Conservation (phyloP, 345 rosid species). For the Gossypium thurberi region DNA sequence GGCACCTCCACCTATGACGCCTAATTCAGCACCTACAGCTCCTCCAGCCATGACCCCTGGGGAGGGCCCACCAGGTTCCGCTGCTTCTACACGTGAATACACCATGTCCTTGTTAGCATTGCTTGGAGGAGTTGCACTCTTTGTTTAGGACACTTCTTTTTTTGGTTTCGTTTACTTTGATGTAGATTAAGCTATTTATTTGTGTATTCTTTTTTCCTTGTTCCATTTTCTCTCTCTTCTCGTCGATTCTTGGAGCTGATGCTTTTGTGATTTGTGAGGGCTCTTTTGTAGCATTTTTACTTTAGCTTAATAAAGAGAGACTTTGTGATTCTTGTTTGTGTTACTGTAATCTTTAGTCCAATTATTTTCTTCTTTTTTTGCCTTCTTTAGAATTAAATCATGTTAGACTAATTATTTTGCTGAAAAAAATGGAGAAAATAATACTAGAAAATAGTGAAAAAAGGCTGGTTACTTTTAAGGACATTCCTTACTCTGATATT, state of each 20-base stretch:
- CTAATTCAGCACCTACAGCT: background rate
- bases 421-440: no score
- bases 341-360: background rate
- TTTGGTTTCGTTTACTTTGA: background rate
- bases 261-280: slow-evolving; percentile 25
- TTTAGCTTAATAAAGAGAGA: slow-evolving; percentile 24
- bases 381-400: background rate
- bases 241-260: slow-evolving; percentile 29
- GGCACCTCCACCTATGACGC: background rate
- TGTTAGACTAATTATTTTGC: no score
- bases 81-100: slow-evolving; percentile 24
- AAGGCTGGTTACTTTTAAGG: no score
- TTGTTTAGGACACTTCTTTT: slow-evolving; percentile 19
- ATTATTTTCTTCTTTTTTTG: background rate
- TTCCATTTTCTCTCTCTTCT: background rate
- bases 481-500: background rate
- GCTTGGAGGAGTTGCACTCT: slow-evolving; percentile 31
- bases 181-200: slow-evolving; percentile 30
- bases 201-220: slow-evolving; percentile 28
- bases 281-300: slow-evolving; percentile 25
- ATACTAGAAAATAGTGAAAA: no score
- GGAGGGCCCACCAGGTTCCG: slow-evolving; percentile 10
- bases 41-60: background rate
- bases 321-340: slow-evolving; percentile 15
- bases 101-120: slow-evolving; percentile 24